Evolutionary conservation across 1,284 basidiomycete genomes (phyloP), one percentile per base, ranked within the genome.

Genomic region (Erythrobasidium hasegawianum): DNA sequence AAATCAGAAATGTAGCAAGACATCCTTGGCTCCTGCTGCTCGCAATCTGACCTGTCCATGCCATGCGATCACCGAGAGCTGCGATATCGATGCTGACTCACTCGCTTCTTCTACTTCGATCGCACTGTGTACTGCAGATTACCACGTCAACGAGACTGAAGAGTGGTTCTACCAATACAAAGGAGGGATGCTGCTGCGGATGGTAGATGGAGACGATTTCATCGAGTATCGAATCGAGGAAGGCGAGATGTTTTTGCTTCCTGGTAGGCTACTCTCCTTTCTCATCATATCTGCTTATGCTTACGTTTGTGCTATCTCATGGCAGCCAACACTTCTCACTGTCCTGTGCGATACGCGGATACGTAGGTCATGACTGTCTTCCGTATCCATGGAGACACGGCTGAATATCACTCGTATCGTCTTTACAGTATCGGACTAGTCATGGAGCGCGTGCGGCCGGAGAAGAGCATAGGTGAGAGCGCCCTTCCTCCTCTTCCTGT

Each of bases 141-240:
- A 90, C 75, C 92, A 96, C 77, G 80, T 95, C 56, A 96, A 96
- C 76, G 86, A 93, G 78, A 95, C 92, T 1, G 91, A 96, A 86
- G 93, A 96, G 79, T 96, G 91, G 91, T 96, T 96, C 77, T 95
- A 92, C 78, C 93, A 97, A 77, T 83, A 93, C 80, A 90, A 92
- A 53, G 73, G 73, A 11, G 62, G 67, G 29, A 74, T 73, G 73
- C 71, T 70, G 1, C 68, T 73, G 39, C 71, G 73, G 41, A 62
- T 75, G 16, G 64, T 75, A 26, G 73, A 75, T 52, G 57, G 64
- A 27, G 87, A 86, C n/a, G 81, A 83, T 71, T 94, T 97, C 77
- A 82, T 83, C 73, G 94, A 97, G 75, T 88, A 97, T 41, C 79
- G 81, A 26, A 96, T 97, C 73, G 87, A 86, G 68, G 92, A 98